Conservation (phyloP, 2,329 filamentous ascomycete genomes). For the Epichloe brachyelytri region DNA sequence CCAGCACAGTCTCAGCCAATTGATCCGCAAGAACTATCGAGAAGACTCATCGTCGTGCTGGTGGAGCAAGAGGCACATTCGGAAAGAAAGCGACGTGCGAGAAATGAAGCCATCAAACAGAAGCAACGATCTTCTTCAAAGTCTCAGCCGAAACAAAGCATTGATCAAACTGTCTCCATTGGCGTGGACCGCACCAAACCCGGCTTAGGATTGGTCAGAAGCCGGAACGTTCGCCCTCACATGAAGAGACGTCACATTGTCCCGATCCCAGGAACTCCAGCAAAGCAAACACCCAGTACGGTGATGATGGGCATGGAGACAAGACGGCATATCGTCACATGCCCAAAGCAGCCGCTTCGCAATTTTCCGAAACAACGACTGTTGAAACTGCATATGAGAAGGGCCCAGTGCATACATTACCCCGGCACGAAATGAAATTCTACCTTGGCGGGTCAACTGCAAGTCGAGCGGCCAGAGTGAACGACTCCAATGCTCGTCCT, state of each 20-base stretch:
- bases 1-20: conserved; percentile 22
- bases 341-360: conserved; percentile 39
- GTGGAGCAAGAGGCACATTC: conserved; percentile 33
- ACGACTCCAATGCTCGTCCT: conserved; percentile 18
- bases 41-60: conserved; percentile 37
- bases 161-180: not conserved
- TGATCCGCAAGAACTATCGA: conserved; percentile 42
- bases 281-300: conserved; percentile 8
- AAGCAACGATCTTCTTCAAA: not conserved
- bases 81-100: conserved; percentile 20
- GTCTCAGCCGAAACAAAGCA: not conserved
- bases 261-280: conserved; percentile 3
- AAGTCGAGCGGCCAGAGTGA: conserved; percentile 8
- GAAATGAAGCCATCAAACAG: conserved; percentile 12
- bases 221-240: not conserved
- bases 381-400: conserved; percentile 26
- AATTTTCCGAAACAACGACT: conserved; percentile 42
- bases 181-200: conserved; percentile 1
- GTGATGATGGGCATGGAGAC: conserved; percentile 5
- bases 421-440: conserved; percentile 28
- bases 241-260: not conserved
- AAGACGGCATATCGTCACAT: conserved; percentile 31
- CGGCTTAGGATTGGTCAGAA: not conserved
- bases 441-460: conserved; percentile 22
- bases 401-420: conserved; percentile 28